A percentile compares a stretch with the other conserved stretches of the same genome.
phyloP scores from a whole-genome alignment of 148 eudicot species.

The Pharnaceum exiguum region DNA sequence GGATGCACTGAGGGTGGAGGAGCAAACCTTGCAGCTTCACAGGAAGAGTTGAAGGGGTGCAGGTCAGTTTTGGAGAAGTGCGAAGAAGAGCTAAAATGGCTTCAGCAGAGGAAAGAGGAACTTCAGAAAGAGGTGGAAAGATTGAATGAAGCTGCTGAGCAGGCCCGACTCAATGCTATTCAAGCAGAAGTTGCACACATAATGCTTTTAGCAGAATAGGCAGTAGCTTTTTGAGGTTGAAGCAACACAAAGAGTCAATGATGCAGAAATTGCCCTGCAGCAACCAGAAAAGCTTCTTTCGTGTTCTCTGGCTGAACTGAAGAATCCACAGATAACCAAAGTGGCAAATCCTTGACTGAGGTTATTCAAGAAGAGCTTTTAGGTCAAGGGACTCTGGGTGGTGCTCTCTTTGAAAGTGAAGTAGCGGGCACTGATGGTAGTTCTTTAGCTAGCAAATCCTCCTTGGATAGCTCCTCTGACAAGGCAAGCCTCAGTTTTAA shows the following conservation, averaged over 20 bases:
- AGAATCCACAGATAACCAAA: slow-evolving; percentile 41
- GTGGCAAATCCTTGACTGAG: slow-evolving; percentile 28
- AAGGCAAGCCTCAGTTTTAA: slow-evolving; percentile 30
- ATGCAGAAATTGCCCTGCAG: slow-evolving; percentile 76
- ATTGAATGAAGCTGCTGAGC: slow-evolving; percentile 65
- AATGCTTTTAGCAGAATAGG: slow-evolving; percentile 95
- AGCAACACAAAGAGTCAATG: slow-evolving; percentile 76
- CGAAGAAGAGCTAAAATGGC: slow-evolving; percentile 58
- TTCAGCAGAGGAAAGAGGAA: slow-evolving; percentile 68
- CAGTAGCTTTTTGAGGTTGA: slow-evolving; percentile 90
- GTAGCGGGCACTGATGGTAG: slow-evolving; percentile 32
- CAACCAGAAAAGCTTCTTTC: slow-evolving; percentile 55
- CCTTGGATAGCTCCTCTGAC: slow-evolving; percentile 30
- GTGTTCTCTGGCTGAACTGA: slow-evolving; percentile 33
- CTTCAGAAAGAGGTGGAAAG: slow-evolving; percentile 69
- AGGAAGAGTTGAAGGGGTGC: slow-evolving; percentile 54
- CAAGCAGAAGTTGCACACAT: slow-evolving; percentile 84
- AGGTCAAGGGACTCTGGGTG: slow-evolving; percentile 29
- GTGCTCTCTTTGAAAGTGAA: slow-evolving; percentile 29
- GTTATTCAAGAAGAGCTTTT: slow-evolving; percentile 39
- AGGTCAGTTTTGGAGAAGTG: slow-evolving; percentile 42
- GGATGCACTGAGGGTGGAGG: slow-evolving; percentile 35
- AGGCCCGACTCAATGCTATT: slow-evolving; percentile 54
- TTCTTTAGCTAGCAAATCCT: slow-evolving; percentile 26
- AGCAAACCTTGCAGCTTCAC: slow-evolving; percentile 55